Base-by-base conservation (phyloP, 176 grass and related monocot genomes). In the Ensete ventricosum region DNA sequence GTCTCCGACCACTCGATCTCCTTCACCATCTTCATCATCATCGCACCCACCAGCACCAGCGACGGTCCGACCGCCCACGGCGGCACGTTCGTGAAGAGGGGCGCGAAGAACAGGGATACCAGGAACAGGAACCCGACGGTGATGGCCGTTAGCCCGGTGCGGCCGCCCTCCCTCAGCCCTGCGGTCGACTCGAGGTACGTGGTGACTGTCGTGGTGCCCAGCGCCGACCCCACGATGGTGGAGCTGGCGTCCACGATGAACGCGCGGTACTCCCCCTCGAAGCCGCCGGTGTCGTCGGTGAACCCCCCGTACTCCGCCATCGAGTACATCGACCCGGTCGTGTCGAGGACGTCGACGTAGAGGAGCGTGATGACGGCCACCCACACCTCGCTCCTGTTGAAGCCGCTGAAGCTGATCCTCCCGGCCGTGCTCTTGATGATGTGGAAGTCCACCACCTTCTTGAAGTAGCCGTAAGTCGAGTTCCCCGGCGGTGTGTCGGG, bases 331-430 rank as follows among this genome's bases (percentile, higher is more conserved):
- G 57, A 60, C 11, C 57, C 57, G 7, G 57, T 60, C 17, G 57
- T 60, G 57, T 60, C 57, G 57, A 60, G 57, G 57, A 60, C 17
- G 57, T 60, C 57, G 57, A 60, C 57, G 57, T 60, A 60, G 17
- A 60, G 57, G 17, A 60, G 57, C 57, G 17, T 60, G 7, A n/a
- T n/a, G 17, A 60, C 17, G 9, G 57, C 57, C 57, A 60, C 17
- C 57, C 14, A n/a, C 17, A 60, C 57, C 57, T 60, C 57, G 14
- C n/a, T 60, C 57, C 17, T 14, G 57, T 14, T 9, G 14, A 60
- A 60, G 57, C 57, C 57, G 14, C 17, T 9, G 57, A 60, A 60
- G 57, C 57, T 60, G 17, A 60, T 60, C 57, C 57, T 20, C 57
- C 57, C 57, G 6, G 57, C 57, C 17, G 57, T 60, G 57, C 17